Evolutionary conservation across 176 grass and related monocot species (phyloP).

Genomic region (Elaeis guineensis): DNA sequence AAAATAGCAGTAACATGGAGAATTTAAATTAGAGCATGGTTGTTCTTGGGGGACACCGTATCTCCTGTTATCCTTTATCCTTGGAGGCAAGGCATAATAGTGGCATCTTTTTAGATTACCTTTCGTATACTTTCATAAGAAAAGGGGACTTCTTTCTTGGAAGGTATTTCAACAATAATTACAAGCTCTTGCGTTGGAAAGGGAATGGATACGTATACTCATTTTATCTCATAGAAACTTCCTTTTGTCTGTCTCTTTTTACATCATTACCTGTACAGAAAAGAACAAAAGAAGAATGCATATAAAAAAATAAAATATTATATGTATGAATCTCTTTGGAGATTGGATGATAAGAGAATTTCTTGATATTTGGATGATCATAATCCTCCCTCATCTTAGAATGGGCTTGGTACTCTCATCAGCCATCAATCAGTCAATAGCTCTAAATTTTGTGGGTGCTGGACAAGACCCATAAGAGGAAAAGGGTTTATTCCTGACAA

Average conservation of each 20-base stretch:
- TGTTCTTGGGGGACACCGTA: not conserved
- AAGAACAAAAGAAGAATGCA: not conserved
- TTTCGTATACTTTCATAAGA: constrained; percentile 6
- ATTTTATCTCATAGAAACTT: not conserved
- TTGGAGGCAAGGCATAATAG: not conserved
- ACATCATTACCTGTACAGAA: too few species aligned
- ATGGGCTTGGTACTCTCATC: not conserved
- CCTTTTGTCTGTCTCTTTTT: too few species aligned
- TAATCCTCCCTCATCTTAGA: not conserved
- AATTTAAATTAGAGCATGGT: too few species aligned
- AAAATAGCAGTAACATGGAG: too few species aligned
- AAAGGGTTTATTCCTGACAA: constrained; percentile 20
- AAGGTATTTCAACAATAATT: constrained; percentile 14
- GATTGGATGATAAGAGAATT: not conserved
- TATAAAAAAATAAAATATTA: not conserved
- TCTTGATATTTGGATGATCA: not conserved
- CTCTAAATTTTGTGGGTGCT: not conserved
- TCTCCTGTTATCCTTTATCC: not conserved
- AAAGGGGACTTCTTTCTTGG: constrained; percentile 12
- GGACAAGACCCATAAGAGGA: constrained; percentile 4
- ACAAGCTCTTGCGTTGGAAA: constrained; percentile 12
- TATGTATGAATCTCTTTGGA: too few species aligned
- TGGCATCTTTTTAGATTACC: not conserved
- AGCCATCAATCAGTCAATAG: constrained; percentile 13
- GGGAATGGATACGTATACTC: not conserved